These are phyloP conservation scores for Cercospora berteroae DNA, from an alignment of 2,329 filamentous ascomycete species.

Conservation along the genomic window DNA sequence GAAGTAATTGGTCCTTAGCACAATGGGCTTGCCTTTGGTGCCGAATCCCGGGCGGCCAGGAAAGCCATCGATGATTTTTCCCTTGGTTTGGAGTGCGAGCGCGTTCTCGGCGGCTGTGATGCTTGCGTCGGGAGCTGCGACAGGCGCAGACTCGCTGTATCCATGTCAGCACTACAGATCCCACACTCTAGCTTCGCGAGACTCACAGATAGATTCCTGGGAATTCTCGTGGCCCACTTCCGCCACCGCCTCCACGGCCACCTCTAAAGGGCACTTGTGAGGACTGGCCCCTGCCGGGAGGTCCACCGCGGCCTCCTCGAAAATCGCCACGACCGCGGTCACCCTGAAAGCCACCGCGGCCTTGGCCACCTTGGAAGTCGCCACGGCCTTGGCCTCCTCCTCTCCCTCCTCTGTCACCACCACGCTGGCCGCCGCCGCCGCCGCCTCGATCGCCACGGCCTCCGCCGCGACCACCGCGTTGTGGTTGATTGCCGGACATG, in stretches of 20 bases:
- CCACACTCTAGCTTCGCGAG: neutral
- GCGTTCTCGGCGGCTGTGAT: slow-evolving; percentile 31
- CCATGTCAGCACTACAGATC: slow-evolving; percentile 27
- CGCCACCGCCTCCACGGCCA: slow-evolving; percentile 22
- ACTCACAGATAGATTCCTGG: slow-evolving; percentile 31
- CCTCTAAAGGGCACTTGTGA: slow-evolving; percentile 24
- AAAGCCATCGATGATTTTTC: slow-evolving; percentile 34
- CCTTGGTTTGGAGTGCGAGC: slow-evolving; percentile 26
- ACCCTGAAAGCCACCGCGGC: slow-evolving; percentile 29
- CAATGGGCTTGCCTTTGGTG: slow-evolving; percentile 38
- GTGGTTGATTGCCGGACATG: slow-evolving; percentile 28
- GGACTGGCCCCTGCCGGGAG: slow-evolving; percentile 15
- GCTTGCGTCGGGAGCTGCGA: slow-evolving; percentile 26
- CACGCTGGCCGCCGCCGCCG: slow-evolving; percentile 17
- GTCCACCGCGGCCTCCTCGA: slow-evolving; percentile 26
- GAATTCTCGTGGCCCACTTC: slow-evolving; percentile 10
- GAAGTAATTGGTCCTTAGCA: slow-evolving; percentile 47
- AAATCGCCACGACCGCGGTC: slow-evolving; percentile 27
- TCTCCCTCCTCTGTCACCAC: slow-evolving; percentile 15
- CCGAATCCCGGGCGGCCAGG: slow-evolving; percentile 41
- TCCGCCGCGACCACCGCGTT: slow-evolving; percentile 19
- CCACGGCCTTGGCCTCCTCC: slow-evolving; percentile 19
- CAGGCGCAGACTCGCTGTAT: slow-evolving; percentile 19
- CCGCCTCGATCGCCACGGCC: neutral
- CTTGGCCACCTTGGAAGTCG: slow-evolving; percentile 17